A percentile compares a stretch with the other conserved stretches of the same genome.
Conservation (phyloP, 495 filamentous ascomycete species). For the Mytilinidion resinicola region DNA sequence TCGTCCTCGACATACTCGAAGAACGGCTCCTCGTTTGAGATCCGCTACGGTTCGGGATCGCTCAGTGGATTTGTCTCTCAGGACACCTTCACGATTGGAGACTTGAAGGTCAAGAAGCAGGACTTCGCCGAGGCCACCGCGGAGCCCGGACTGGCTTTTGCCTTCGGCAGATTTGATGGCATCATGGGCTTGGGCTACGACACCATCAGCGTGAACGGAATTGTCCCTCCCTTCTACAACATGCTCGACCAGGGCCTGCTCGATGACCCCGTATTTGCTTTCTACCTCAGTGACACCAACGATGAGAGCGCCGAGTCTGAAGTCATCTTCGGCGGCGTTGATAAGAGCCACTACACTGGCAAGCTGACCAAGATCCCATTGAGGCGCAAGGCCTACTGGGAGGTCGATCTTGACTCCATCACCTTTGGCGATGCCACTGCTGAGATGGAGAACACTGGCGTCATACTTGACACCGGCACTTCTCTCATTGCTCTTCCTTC, state of each 20-base stretch:
- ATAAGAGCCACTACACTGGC: conserved; percentile 79
- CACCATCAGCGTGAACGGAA: conserved; percentile 91
- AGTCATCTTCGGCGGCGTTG: conserved; percentile 85
- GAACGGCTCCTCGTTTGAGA: conserved; percentile 89
- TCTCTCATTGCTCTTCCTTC: conserved; percentile 93
- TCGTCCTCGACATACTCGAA: conserved; percentile 85
- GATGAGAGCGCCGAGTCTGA: conserved; percentile 72
- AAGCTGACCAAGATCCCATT: conserved; percentile 89
- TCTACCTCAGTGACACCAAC: conserved; percentile 80
- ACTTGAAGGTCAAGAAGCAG: conserved; percentile 78
- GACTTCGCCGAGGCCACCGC: conserved; percentile 91
- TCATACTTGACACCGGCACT: conserved; percentile 97
- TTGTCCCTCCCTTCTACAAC: conserved; percentile 92
- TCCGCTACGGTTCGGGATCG: conserved; percentile 91
- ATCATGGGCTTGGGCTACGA: conserved; percentile 95
- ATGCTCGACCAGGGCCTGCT: conserved; percentile 83
- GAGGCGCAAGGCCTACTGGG: conserved; percentile 99
- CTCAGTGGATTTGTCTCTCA: conserved; percentile 90
- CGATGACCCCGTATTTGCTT: conserved; percentile 91
- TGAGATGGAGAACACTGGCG: conserved; percentile 86
- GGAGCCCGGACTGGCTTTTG: conserved; percentile 95
- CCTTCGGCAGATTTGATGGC: conserved; percentile 96
- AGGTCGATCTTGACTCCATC: conserved; percentile 92
- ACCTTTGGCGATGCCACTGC: conserved; percentile 76
- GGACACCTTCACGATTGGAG: conserved; percentile 80